A percentile compares a stretch with the other conserved stretches of the same genome.
Evolutionary conservation across 2,329 filamentous ascomycete species (phyloP).

Genomic region (Cladosporium cucumerinum): DNA sequence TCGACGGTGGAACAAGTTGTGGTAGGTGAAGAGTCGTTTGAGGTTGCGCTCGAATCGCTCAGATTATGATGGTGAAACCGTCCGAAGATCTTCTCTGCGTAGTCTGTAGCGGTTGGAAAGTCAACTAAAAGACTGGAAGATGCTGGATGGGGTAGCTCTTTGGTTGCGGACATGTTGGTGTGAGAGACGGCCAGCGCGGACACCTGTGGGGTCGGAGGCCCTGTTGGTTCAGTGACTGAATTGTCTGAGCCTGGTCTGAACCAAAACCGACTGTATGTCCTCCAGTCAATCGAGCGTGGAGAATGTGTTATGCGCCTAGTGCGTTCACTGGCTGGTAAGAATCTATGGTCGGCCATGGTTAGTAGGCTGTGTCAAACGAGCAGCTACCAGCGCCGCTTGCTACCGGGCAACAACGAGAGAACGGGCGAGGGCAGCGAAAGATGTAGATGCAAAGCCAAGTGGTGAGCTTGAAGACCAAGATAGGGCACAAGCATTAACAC

Average conservation of each 20-base stretch:
- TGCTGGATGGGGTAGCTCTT: conserved; percentile 25
- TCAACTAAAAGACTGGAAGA: conserved; percentile 15
- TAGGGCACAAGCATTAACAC: conserved; percentile 14
- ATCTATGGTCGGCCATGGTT: conserved; percentile 24
- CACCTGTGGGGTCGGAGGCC: conserved; percentile 21
- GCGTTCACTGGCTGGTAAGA: conserved; percentile 24
- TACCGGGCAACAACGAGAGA: conserved; percentile 1
- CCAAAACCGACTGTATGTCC: conserved; percentile 28
- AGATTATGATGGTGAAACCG: conserved; percentile 65
- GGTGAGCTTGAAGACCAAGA: conserved; percentile 10
- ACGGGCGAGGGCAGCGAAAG: neutral
- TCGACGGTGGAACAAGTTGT: conserved; percentile 91
- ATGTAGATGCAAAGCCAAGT: neutral
- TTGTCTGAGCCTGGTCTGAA: conserved; percentile 28
- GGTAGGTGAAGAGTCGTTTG: conserved; percentile 90
- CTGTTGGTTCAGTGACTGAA: conserved; percentile 21
- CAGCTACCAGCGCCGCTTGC: conserved; percentile 15
- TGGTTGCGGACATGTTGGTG: conserved; percentile 29
- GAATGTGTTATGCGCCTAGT: conserved; percentile 24
- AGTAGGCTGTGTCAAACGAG: conserved; percentile 12
- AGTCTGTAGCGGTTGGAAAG: conserved; percentile 21
- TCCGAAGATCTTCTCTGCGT: conserved; percentile 26
- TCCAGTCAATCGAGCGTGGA: conserved; percentile 18
- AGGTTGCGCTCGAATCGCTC: conserved; percentile 75
- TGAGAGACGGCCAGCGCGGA: conserved; percentile 19